phyloP scores from a whole-genome alignment of 1,284 basidiomycete genomes.

The Phellinidium pouzarii region DNA sequence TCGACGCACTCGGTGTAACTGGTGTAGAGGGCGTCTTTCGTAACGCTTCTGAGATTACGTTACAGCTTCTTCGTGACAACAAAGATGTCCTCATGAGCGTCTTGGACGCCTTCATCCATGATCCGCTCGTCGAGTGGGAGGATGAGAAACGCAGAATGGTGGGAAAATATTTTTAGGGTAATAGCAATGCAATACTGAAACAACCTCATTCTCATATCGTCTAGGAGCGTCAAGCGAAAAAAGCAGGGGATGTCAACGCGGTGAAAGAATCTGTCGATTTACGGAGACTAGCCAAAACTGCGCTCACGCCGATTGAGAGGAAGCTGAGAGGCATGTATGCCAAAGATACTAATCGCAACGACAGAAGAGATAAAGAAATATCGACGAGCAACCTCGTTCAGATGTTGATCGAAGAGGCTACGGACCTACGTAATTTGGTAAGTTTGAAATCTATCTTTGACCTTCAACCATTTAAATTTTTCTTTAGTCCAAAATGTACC shows the following conservation, averaged over 20 bases:
- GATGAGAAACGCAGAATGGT: constrained; percentile 64
- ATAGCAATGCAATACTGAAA: neutral
- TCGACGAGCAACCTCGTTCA: constrained; percentile 86
- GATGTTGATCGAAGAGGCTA: constrained; percentile 83
- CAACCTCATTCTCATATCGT: constrained; percentile 19
- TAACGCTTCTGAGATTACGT: constrained; percentile 86
- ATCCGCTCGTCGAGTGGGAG: constrained; percentile 96
- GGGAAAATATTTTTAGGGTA: constrained; percentile 15
- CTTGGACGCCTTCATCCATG: constrained; percentile 95
- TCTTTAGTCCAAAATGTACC: constrained; percentile 66
- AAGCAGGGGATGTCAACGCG: constrained; percentile 34
- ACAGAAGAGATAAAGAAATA: constrained; percentile 56
- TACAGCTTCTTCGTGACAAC: constrained; percentile 85
- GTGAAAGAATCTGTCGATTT: constrained; percentile 48
- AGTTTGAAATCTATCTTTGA: constrained; percentile 25
- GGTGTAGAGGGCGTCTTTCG: constrained; percentile 94
- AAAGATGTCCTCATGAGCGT: constrained; percentile 95
- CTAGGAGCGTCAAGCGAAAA: constrained; percentile 34
- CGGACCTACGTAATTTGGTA: constrained; percentile 67
- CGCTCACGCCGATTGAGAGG: constrained; percentile 74
- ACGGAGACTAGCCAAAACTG: constrained; percentile 60
- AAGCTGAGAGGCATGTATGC: constrained; percentile 75
- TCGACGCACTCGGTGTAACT: constrained; percentile 90
- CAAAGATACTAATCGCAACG: constrained; percentile 38
- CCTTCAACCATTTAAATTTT: neutral